These are phyloP conservation scores for Acaromyces ingoldii DNA, from an alignment of 1,284 basidiomycete species.

Conservation along the genomic window DNA sequence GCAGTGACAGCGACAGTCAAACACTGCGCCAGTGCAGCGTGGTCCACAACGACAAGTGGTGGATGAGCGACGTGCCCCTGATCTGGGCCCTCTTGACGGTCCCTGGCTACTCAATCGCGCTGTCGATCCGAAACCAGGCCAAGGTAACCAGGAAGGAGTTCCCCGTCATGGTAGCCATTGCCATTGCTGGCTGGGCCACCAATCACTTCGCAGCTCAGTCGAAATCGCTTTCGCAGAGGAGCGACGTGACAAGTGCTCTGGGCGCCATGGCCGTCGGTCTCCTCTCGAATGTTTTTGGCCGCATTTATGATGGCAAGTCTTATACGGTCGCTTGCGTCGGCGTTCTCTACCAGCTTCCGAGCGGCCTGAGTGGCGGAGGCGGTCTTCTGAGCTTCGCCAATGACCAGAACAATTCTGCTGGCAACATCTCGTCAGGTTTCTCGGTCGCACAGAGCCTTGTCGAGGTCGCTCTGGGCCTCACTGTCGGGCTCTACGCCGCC, in stretches of 20 bases:
- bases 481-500: conserved; percentile 45
- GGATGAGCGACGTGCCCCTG: conserved; percentile 54
- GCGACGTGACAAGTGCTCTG: conserved; percentile 53
- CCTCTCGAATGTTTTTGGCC: conserved; percentile 74
- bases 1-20: conserved; percentile 6
- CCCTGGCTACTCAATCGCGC: conserved; percentile 68
- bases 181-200: conserved; percentile 67
- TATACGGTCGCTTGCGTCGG: conserved; percentile 63
- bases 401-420: not conserved
- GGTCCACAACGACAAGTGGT: conserved; percentile 32
- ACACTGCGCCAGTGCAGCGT: conserved; percentile 10
- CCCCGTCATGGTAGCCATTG: conserved; percentile 63
- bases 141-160: conserved; percentile 65
- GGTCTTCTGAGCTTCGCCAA: conserved; percentile 70
- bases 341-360: conserved; percentile 80
- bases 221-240: conserved; percentile 17
- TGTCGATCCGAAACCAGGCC: conserved; percentile 73
- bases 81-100: conserved; percentile 64
- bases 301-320: conserved; percentile 70
- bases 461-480: conserved; percentile 46
- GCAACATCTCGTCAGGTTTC: conserved; percentile 22
- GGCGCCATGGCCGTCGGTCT: conserved; percentile 75
- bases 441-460: conserved; percentile 28
- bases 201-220: conserved; percentile 27
- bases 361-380: conserved; percentile 61